Evolutionary conservation across 2,329 filamentous ascomycete genomes (phyloP), one percentile per base, ranked within the genome.

Genomic region (Harringtonia aguacate): DNA sequence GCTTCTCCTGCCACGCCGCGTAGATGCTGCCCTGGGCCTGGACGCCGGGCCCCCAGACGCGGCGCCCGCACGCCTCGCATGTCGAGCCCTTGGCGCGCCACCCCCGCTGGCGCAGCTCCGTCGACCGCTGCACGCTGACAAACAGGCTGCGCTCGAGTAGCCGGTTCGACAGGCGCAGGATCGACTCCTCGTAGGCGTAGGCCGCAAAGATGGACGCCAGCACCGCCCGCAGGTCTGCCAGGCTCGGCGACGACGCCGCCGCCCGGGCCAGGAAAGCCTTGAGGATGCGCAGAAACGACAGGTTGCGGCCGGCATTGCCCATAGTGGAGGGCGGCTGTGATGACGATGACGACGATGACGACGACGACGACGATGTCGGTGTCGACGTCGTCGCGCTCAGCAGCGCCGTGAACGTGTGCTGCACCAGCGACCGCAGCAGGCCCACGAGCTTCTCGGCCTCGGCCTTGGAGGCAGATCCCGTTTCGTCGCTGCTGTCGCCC

Each of bases 101-200:
- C 1, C 92, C 94, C 22, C 81, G 78, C 60, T 89, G 84, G 3
- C 92, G 74, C 7, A 92, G 73, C 43, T 75, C 71, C 8, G 84
- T 78, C 6, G 87, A 81, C 52, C 85, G 76, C 36, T 79, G 71
- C 30, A 98, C 86, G 50, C 86, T 83, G 34, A 84, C 76, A 55
- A 97, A 98, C 7, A 95, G 72, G 55, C 92, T 92, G 52, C 87
- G 82, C 50, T 94, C 89, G 0, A 98, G 71, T 45, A 98, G 79
- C 4, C 83, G 75, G 58, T 90, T 94, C 1, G 92, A 87, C 4
- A 98, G 75, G 2, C 76, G 73, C 18, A 98, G 73, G 15, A 98
- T 85, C 1, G 85, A 89, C 59, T 90, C 86, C 61, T 98, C 92
- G 58, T 97, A 95, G 0, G 88, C 83, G 59, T 98, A 98, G 0